Evolutionary conservation across 2,329 filamentous ascomycete genomes (phyloP), one percentile per base, ranked within the genome.

Genomic region (Phyllosticta citriasiana): DNA sequence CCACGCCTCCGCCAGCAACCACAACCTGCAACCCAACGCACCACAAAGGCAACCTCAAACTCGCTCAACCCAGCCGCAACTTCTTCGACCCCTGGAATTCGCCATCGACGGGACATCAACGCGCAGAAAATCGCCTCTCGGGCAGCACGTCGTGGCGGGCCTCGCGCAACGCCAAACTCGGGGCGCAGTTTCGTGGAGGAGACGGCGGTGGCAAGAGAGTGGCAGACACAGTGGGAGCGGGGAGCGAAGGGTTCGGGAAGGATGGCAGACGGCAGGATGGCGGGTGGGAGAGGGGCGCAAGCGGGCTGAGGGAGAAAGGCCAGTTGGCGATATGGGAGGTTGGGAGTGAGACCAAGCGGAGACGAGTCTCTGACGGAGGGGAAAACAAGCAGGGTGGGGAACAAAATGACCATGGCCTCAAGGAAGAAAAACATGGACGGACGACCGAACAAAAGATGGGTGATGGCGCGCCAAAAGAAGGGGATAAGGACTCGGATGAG

Each of bases 41-140:
- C 25, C 22, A 26, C 55, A 52, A 33, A n/a, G 53, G 54, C 40
- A 25, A 51, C 35, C 55, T 51, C 16, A 50, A 57, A 25, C 59
- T 61, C 59, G 65, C 65, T 22, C 61, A 67, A 10, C 57, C 70
- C 8, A 60, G 65, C 5, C 71, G 68, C 55, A 66, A 63, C 52
- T 65, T 71, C 63, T 88, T 87, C 67, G 86, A 88, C 72, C 79
- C 84, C 4, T 89, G 85, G 85, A 91, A 91, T 74, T 86, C 85
- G 14, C 84, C 85, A 12, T 85, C 87, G 5, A 86, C 87, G 0
- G 89, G 89, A 54, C 90, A 96, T 71, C 91, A 96, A 74, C 82
- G 85, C 51, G 84, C 88, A 52, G 88, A 93, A 63, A 86, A 84
- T 63, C 75, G 78, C 3, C 79, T 87, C 1, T 82, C 83, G 1